Evolutionary conservation across 345 rosid species (phyloP).

Genomic region (Ailanthus altissimus): DNA sequence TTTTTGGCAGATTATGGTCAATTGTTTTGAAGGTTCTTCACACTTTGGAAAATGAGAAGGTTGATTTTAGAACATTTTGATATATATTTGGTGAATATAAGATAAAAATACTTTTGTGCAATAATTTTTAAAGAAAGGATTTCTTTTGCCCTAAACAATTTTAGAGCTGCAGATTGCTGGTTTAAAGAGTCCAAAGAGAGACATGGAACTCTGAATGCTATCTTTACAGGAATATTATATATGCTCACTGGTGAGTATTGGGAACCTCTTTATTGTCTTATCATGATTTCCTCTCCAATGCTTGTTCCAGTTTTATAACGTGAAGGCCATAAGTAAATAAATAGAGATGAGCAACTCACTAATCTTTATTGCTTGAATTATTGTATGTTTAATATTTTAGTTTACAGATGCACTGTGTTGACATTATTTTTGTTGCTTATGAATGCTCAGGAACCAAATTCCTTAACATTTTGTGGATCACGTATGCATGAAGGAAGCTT

Average conservation of each 20-base stretch:
- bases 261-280: not conserved
- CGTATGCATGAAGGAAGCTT: too few relatives aligned
- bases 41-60: not conserved
- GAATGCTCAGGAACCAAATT: too few relatives aligned
- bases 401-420: not conserved
- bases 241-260: constrained; percentile 74
- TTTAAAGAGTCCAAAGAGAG: constrained; percentile 75
- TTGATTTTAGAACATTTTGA: not conserved
- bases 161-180: constrained; percentile 98
- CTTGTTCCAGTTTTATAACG: not conserved
- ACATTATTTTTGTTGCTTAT: not conserved
- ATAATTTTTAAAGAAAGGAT: not conserved
- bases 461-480: too few relatives aligned
- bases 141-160: too few relatives aligned
- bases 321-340: not conserved
- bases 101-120: not conserved
- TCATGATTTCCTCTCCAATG: not conserved
- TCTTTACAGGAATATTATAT: constrained; percentile 86
- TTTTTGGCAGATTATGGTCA: constrained; percentile 3
- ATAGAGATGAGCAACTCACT: not conserved
- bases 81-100: not conserved
- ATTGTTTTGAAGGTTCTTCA: constrained; percentile 23
- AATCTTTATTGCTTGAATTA: not conserved
- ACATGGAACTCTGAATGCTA: constrained; percentile 64
- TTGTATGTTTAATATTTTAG: not conserved